phyloP scores from a whole-genome alignment of 2,329 filamentous ascomycete genomes.

The Botryosphaeria dothidea region DNA sequence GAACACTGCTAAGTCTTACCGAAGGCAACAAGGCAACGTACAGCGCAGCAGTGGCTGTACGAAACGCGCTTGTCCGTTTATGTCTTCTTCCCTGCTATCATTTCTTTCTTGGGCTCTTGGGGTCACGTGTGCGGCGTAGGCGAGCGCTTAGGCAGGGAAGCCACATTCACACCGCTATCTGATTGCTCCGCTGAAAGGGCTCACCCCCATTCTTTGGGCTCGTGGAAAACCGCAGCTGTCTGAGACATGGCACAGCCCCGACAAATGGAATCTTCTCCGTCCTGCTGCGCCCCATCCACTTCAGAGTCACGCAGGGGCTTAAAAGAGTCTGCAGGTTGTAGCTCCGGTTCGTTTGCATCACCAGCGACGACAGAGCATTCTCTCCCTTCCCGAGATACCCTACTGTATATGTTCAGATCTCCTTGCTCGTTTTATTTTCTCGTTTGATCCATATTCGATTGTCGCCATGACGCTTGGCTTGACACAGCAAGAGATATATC shows the following conservation, averaged over 20 bases:
- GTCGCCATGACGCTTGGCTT: neutral
- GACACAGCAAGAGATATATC: neutral
- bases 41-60: neutral
- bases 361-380: neutral
- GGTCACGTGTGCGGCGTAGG: slow-evolving; percentile 10
- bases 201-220: neutral
- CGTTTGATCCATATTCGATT: neutral
- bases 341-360: neutral
- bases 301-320: neutral
- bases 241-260: neutral
- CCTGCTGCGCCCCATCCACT: neutral
- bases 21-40: neutral
- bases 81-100: neutral
- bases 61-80: neutral
- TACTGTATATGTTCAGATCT: neutral
- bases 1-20: neutral
- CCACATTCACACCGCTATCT: neutral
- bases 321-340: neutral
- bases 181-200: neutral
- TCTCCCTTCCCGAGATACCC: neutral
- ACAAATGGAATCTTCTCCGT: neutral
- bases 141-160: slow-evolving; percentile 8
- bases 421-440: neutral
- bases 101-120: neutral
- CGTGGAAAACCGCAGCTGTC: neutral